Conservation (phyloP, 1,284 basidiomycete genomes). For the Ganoderma meredithae region DNA sequence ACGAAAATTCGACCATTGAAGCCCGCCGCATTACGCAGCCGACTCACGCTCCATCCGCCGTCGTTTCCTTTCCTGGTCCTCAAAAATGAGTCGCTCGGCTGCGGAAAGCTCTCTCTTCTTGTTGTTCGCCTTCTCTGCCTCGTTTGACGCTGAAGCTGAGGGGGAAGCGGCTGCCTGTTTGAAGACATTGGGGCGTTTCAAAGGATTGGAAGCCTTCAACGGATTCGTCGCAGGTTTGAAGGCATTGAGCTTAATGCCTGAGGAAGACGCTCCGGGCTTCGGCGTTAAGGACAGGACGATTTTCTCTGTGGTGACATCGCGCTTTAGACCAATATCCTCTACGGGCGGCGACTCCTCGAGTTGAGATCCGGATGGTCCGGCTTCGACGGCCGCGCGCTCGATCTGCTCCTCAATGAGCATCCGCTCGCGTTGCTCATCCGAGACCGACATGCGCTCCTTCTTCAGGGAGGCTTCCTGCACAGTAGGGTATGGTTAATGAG, state of each 20-base stretch:
- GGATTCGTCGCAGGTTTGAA: slow-evolving; percentile 58
- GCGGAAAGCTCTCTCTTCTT: slow-evolving; percentile 77
- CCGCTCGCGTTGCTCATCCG: slow-evolving; percentile 95
- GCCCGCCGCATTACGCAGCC: slow-evolving; percentile 31
- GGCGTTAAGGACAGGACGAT: slow-evolving; percentile 73
- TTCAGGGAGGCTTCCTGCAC: slow-evolving; percentile 86
- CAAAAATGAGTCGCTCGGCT: slow-evolving; percentile 85
- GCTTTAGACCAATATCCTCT: slow-evolving; percentile 70
- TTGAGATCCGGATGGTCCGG: slow-evolving; percentile 36
- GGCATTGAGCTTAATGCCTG: slow-evolving; percentile 71
- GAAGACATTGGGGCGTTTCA: slow-evolving; percentile 82
- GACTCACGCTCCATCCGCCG: slow-evolving; percentile 68
- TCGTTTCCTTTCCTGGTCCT: slow-evolving; percentile 87
- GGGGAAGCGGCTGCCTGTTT: slow-evolving; percentile 52
- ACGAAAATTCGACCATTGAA: slow-evolving; percentile 1
- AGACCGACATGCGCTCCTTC: slow-evolving; percentile 91
- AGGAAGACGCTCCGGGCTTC: slow-evolving; percentile 52
- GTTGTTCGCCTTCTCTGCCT: slow-evolving; percentile 33
- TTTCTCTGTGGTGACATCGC: slow-evolving; percentile 77
- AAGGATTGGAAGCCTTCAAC: slow-evolving; percentile 52
- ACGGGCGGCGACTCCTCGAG: slow-evolving; percentile 44
- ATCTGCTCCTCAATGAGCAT: slow-evolving; percentile 94
- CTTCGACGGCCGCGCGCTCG: slow-evolving; percentile 72
- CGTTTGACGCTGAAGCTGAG: slow-evolving; percentile 25
- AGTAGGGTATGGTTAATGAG: slow-evolving; percentile 8